A percentile compares a stretch with the other conserved stretches of the same genome.
Evolutionary conservation across 257 asterid species (phyloP).

Genomic region (Perilla frutescens): DNA sequence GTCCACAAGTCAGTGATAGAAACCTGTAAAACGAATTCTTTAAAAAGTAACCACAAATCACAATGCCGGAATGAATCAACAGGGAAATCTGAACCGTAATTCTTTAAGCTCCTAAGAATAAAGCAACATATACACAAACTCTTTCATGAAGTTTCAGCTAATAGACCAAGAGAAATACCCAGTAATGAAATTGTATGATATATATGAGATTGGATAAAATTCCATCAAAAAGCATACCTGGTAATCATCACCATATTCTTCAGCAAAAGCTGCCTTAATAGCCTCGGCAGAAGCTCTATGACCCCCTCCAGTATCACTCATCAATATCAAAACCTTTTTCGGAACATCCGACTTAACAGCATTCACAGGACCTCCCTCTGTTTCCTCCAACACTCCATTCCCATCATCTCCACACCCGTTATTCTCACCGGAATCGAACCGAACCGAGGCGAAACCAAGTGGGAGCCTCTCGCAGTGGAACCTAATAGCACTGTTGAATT

Average conservation of each 20-base stretch:
- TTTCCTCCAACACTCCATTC: slow-evolving; percentile 54
- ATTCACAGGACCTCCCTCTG: slow-evolving; percentile 52
- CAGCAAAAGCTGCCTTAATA: slow-evolving; percentile 83
- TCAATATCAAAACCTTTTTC: slow-evolving; percentile 83
- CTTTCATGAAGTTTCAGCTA: background rate
- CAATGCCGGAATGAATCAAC: slow-evolving; percentile 14
- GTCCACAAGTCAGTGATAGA: slow-evolving; percentile 92
- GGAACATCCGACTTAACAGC: slow-evolving; percentile 50
- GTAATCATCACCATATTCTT: slow-evolving; percentile 86
- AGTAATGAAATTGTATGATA: background rate
- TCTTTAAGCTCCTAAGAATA: background rate
- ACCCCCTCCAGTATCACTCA: slow-evolving; percentile 99
- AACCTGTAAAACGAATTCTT: slow-evolving; percentile 63
- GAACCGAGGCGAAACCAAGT: slow-evolving; percentile 78
- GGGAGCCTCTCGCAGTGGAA: slow-evolving; percentile 86
- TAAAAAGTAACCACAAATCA: slow-evolving; percentile 28
- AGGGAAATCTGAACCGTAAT: background rate
- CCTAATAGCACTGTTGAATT: slow-evolving; percentile 73
- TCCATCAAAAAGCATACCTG: slow-evolving; percentile 61
- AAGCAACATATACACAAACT: slow-evolving; percentile 4
- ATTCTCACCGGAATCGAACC: slow-evolving; percentile 53
- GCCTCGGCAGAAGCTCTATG: slow-evolving; percentile 99
- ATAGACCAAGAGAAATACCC: background rate
- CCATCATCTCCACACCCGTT: slow-evolving; percentile 62
- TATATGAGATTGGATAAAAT: slow-evolving; percentile 16